These are phyloP conservation scores for Aspergillus fructus DNA, from an alignment of 2,329 filamentous ascomycete genomes.

Conservation along the genomic window DNA sequence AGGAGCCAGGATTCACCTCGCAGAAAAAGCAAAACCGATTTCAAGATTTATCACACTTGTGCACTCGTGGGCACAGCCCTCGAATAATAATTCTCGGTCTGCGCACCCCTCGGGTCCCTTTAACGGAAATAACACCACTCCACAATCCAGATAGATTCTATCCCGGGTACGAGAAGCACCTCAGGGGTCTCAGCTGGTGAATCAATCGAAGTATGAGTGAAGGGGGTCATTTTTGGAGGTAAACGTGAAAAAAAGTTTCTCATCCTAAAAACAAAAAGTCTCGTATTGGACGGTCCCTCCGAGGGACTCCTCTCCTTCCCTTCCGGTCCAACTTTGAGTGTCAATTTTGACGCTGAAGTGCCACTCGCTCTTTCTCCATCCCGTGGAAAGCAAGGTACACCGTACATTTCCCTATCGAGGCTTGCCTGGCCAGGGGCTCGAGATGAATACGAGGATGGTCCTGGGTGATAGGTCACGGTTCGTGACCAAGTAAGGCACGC, in stretches of 20 bases:
- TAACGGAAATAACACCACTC: neutral
- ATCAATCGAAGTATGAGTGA: neutral
- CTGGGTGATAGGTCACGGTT: neutral
- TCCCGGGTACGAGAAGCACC: neutral
- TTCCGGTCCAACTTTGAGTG: neutral
- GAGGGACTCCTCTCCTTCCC: neutral
- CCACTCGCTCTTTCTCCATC: neutral
- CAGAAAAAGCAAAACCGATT: neutral
- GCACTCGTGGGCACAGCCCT: neutral
- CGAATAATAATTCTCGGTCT: neutral
- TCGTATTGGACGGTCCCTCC: neutral
- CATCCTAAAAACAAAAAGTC: neutral
- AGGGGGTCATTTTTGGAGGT: neutral
- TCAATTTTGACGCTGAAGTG: neutral
- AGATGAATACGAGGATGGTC: neutral
- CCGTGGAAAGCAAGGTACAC: neutral
- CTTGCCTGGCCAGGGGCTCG: neutral
- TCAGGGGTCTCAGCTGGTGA: neutral
- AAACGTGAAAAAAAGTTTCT: neutral
- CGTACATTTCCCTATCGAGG: neutral
- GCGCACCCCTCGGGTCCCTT: neutral
- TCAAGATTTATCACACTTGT: neutral
- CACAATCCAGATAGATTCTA: too few species aligned
- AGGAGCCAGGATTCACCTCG: neutral
- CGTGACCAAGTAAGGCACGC: neutral